Percentiles rank a stretch among this genome's conserved stretches.
phyloP scores from a whole-genome alignment of 805 yeast genomes.

The Candida sphagnicola region DNA sequence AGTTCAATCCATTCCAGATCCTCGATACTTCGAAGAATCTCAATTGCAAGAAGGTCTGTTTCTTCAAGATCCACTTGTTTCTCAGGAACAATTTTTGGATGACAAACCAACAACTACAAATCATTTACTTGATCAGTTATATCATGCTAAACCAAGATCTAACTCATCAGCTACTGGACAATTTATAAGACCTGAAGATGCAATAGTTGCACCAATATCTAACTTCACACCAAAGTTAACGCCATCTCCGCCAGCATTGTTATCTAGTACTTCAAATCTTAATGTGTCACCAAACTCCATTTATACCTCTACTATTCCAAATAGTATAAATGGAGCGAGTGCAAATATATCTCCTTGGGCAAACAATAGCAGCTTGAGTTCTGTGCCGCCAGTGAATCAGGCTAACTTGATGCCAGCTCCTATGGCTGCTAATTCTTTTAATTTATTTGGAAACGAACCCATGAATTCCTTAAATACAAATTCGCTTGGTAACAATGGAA shows the following conservation, averaged over 20 bases:
- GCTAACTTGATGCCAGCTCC: background rate
- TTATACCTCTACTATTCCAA: background rate
- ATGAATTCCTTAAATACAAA: conserved; percentile 7
- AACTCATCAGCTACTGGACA: conserved; percentile 1
- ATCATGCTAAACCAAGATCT: conserved; percentile 27
- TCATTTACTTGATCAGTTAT: conserved; percentile 30
- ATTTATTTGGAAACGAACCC: conserved; percentile 6
- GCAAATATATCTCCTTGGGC: conserved; percentile 3
- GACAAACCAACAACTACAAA: conserved; percentile 9
- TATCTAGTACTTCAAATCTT: conserved; percentile 3
- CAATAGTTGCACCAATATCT: background rate
- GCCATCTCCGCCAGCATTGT: background rate
- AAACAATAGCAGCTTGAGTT: background rate
- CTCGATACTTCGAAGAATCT: too few relatives aligned
- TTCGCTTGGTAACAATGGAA: background rate
- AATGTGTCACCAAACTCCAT: conserved; percentile 4
- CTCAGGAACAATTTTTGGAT: background rate
- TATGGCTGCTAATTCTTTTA: background rate
- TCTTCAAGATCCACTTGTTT: background rate
- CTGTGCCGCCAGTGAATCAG: background rate
- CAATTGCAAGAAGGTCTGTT: background rate
- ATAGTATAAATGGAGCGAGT: background rate
- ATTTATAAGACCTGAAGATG: background rate
- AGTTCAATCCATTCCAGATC: too few relatives aligned
- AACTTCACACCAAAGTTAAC: background rate